Base-by-base conservation (phyloP, 495 filamentous ascomycete genomes). In the Tuber aestivum region DNA sequence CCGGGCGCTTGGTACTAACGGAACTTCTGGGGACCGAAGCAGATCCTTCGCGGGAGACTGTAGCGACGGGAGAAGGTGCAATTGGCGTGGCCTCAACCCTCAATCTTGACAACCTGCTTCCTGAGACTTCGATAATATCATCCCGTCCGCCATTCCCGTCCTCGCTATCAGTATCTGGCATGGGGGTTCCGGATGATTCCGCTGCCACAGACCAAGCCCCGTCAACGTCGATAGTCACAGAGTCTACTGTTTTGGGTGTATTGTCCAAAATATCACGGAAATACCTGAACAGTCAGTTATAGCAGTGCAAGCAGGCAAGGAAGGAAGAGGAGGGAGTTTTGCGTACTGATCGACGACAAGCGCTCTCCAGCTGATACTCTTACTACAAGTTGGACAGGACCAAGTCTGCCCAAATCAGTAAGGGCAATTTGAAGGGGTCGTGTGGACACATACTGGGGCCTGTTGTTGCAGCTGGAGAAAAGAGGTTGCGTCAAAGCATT, bases 401-500 rank as follows among this genome's bases (percentile, higher is more conserved):
- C 95, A 99, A 18, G 94, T 95, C 35, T 83, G 45, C 41, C 48
- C 42, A 21, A 41, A 35, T 81, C 45, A 78, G 73, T 21, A 35
- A 69, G 41, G 48, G 41, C 9, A 41, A 37, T 20, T 35, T 18
- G 12, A 37, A 69, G 41, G 37, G 70, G 12, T 73, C 23, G 10
- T 23, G 14, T 65, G 16, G 32, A 65, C 32, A 65, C 56, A 65
- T 78, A 83, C 81, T 40, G 95, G 95, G 0, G 93, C 94, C 86
- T 99, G 95, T 83, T 97, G 94, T 81, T 97, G 94, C 50, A 99
- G 83, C 79, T 97, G 93, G 21, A 99, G 86, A 79, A 97, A 99
- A 3, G 93, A 96, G 3, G 89, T 89, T n/a, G 91, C 95, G 84
- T 99, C 95, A 82, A 98, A 98, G 81, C 95, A 98, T 80, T 95